Conservation (phyloP, 2,329 filamentous ascomycete genomes). For the Pseudogymnoascus sp. region DNA sequence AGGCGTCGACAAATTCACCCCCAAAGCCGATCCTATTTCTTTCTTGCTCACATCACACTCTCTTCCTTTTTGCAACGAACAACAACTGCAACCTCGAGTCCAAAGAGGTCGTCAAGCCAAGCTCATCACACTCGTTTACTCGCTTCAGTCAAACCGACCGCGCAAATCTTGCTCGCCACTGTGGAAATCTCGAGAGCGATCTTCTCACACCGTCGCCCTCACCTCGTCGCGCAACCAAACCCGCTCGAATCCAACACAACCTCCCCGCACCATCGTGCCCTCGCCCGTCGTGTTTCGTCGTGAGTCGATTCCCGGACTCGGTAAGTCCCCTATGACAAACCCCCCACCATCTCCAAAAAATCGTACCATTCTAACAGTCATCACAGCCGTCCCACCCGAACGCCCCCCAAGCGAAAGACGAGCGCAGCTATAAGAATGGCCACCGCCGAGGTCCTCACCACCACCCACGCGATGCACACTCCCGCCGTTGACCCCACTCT, state of each 20-base stretch:
- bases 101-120: not conserved
- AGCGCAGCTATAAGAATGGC: not conserved
- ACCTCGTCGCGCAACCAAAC: not conserved
- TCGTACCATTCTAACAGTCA: conserved; percentile 9
- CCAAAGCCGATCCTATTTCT: not conserved
- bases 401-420: not conserved
- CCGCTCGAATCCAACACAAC: not conserved
- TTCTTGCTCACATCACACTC: not conserved
- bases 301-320: not conserved
- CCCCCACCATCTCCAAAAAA: conserved; percentile 16
- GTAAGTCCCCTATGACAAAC: not conserved
- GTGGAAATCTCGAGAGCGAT: not conserved
- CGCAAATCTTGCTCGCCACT: not conserved
- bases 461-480: not conserved
- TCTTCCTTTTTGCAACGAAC: not conserved
- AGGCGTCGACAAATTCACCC: not conserved
- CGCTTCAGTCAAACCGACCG: not conserved
- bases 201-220: not conserved
- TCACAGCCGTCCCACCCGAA: not conserved
- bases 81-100: not conserved
- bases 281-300: not conserved
- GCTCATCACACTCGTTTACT: not conserved
- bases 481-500: not conserved
- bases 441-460: not conserved
- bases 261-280: not conserved